Evolutionary conservation across 1,284 basidiomycete species (phyloP).

Genomic region (Pseudozyma thailandica): DNA sequence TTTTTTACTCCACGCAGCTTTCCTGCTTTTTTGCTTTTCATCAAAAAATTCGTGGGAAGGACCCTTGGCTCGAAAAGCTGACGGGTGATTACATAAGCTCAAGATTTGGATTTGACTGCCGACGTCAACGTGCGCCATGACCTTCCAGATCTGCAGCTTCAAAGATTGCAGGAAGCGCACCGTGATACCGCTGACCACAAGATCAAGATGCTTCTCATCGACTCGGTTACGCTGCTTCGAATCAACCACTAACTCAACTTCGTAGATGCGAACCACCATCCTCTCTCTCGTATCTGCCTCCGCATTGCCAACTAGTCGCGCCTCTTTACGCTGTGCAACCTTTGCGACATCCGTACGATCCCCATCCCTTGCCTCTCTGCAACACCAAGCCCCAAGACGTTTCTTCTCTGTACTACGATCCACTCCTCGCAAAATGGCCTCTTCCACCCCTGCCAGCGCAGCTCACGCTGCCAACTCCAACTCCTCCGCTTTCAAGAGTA

Average conservation of each 20-base stretch:
- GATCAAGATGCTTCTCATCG: too few relatives aligned
- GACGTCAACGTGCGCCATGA: conserved; percentile 19
- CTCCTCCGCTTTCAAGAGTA: conserved; percentile 34
- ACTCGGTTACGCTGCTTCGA: background rate
- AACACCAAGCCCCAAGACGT: background rate
- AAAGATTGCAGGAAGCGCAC: background rate
- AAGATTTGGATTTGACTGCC: background rate
- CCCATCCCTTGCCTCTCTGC: background rate
- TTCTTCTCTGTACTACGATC: conserved; percentile 9
- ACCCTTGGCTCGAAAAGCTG: background rate
- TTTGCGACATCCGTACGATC: background rate
- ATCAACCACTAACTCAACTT: background rate
- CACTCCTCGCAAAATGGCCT: conserved; percentile 24
- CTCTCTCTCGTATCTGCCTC: conserved; percentile 4
- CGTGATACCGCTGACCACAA: too few relatives aligned
- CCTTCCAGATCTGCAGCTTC: background rate
- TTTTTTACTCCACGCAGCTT: too few relatives aligned
- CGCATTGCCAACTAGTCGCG: background rate
- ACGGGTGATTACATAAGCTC: conserved; percentile 4
- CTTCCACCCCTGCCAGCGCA: conserved; percentile 13
- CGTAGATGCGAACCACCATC: conserved; percentile 18
- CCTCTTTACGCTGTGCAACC: background rate
- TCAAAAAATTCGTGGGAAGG: background rate
- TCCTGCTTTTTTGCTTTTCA: conserved; percentile 2
- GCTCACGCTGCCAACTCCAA: conserved; percentile 37